phyloP scores from a whole-genome alignment of 371 early-diverging fungal genomes.

The Circinella minor region DNA sequence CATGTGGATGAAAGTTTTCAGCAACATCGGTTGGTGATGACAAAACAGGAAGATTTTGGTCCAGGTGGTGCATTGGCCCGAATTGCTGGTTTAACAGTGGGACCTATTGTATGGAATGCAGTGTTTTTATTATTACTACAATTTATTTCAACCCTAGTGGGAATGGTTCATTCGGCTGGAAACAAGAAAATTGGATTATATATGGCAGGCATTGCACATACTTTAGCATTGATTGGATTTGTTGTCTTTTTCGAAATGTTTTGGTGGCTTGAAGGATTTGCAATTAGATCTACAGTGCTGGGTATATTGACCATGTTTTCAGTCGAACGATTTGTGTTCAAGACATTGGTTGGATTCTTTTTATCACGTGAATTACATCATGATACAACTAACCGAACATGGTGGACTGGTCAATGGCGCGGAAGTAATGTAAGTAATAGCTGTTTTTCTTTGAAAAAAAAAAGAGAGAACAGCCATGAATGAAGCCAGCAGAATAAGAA shows the following conservation, averaged over 20 bases:
- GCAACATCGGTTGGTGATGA: no score
- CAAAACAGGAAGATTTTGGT: slow-evolving; percentile 20
- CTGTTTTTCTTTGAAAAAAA: background rate
- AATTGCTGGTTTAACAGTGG: slow-evolving; percentile 62
- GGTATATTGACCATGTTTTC: slow-evolving; percentile 69
- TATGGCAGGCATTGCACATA: slow-evolving; percentile 71
- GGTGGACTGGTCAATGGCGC: slow-evolving; percentile 91
- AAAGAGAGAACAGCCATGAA: no score
- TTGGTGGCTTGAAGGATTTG: slow-evolving; percentile 74
- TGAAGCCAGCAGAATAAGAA: background rate
- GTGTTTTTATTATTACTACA: slow-evolving; percentile 68
- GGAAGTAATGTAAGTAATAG: slow-evolving; percentile 38
- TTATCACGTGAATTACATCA: slow-evolving; percentile 82
- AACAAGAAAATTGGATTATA: slow-evolving; percentile 64
- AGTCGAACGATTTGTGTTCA: slow-evolving; percentile 75
- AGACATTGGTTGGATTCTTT: slow-evolving; percentile 69
- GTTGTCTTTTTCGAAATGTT: slow-evolving; percentile 65
- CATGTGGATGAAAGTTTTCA: slow-evolving; percentile 25
- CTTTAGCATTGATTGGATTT: slow-evolving; percentile 62
- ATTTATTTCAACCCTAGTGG: slow-evolving; percentile 67
- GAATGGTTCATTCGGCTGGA: slow-evolving; percentile 46
- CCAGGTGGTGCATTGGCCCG: slow-evolving; percentile 51
- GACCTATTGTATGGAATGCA: slow-evolving; percentile 75
- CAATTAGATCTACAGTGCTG: slow-evolving; percentile 61
- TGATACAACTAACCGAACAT: slow-evolving; percentile 82